Evolutionary conservation across 2,329 filamentous ascomycete species (phyloP), one percentile per base, ranked within the genome.

Genomic region (Zasmidium angulare): DNA sequence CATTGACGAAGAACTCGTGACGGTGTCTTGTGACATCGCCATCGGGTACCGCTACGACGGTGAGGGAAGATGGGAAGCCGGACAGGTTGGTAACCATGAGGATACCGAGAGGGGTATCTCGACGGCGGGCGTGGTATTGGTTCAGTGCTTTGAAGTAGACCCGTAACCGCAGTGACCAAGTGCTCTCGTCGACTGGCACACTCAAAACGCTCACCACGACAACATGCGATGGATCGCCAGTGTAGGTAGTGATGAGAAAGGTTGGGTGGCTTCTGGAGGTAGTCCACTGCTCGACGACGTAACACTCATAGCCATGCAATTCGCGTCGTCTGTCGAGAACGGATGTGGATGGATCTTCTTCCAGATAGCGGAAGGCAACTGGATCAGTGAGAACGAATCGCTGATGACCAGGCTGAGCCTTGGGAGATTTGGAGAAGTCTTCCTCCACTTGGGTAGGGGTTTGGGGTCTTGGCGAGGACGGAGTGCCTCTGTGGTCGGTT

Each of bases 231-330:
- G 86, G 82, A 68, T 97, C 92, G 56, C 93, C 95, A 0, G 93
- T 98, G 71, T 95, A 97, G 2, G 93, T 96, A 46, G 89, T 90
- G 65, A 98, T 96, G 52, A 96, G 85, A 64, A 96, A 90, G 17
- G 93, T 97, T 0, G 93, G 93, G 63, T 96, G 91, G 58, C 87
- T 84, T 54, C 95, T 86, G 12, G 93, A 97, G 75, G 93, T 97
- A 4, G 91, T 91, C 95, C 95, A 99, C 81, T 99, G 95, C 75
- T 98, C 95, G 65, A 98, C 91, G 17, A 98, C 78, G 75, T 98
- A 98, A 62, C 93, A 82, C 74, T 98, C 93, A 76, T 97, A 98
- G 65, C 93, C 93, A 61, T 84, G 79, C 4, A 99, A 82, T 52
- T 84, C 79, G 52, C 83, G 82, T 56, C 86, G 85, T 55, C 89